These are phyloP conservation scores for Castanopsis chinensis DNA, from an alignment of 306 rosid species.

Conservation along the genomic window DNA sequence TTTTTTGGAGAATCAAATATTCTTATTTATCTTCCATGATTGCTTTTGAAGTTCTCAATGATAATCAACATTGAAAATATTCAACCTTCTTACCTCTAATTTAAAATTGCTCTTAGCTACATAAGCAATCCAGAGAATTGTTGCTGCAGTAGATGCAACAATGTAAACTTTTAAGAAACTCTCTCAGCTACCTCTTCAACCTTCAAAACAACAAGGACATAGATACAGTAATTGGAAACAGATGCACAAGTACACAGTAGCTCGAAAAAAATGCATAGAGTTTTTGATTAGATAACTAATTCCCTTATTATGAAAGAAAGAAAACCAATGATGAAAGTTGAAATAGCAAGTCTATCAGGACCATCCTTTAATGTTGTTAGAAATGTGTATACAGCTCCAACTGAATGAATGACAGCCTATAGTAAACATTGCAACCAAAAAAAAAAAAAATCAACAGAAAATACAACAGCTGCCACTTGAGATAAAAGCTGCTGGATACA, in stretches of 20 bases:
- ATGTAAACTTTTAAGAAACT: conserved; percentile 55
- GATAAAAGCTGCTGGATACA: neutral
- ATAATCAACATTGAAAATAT: neutral
- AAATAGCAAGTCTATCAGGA: conserved; percentile 43
- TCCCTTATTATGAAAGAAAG: conserved; percentile 51
- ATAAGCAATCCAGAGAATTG: conserved; percentile 37
- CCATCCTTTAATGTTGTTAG: conserved; percentile 33
- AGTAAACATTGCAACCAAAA: conserved; percentile 16
- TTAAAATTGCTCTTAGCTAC: conserved; percentile 40
- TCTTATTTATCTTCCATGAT: neutral
- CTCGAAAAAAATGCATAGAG: conserved; percentile 2
- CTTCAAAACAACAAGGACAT: conserved; percentile 38
- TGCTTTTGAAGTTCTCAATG: neutral
- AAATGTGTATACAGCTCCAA: conserved; percentile 40
- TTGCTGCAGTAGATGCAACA: conserved; percentile 38
- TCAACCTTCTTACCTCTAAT: conserved; percentile 45
- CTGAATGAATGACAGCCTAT: conserved; percentile 57
- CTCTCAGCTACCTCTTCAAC: conserved; percentile 62
- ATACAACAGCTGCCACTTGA: neutral
- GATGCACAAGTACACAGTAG: neutral
- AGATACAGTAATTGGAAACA: neutral
- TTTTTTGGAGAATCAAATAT: neutral
- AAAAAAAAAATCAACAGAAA: conserved; percentile 5
- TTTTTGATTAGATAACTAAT: conserved; percentile 49
- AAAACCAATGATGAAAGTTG: conserved; percentile 42